Base-by-base conservation (phyloP, 2,329 filamentous ascomycete genomes). In the Colletotrichum falcatum region DNA sequence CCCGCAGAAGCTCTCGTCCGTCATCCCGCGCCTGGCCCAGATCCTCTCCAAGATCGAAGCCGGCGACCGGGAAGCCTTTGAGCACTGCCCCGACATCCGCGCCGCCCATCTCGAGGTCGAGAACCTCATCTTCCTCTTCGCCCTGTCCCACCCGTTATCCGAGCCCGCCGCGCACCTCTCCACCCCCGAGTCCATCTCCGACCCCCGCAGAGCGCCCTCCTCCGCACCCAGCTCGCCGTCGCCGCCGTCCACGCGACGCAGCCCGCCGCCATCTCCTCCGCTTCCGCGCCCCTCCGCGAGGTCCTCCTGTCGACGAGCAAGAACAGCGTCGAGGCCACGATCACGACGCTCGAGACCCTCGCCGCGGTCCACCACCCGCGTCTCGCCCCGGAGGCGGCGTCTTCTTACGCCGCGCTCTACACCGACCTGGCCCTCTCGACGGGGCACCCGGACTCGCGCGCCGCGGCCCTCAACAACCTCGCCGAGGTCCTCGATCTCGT, bases 381-480 rank as follows among this genome's bases (percentile, higher is more conserved):
- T 59, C 74, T 73, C 14, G 58, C 74, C 2, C 73, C 77, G 3
- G 71, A 79, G 3, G 69, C 74, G 20, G 74, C 75, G 3, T 74
- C 78, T 5, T 65, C 76, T 1, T 76, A 75, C 7, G 82, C 81
- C 62, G 73, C 73, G 0, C 74, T 87, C 3, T 89, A 88, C 70
- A 73, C 83, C 14, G 78, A 82, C 23, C 74, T 84, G 1, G 84
- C 81, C 66, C 66, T 80, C 6, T 74, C 74, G 5, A 81, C 82
- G 0, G 74, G 76, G 1, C 81, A 81, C 1, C 77, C 83, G 0
- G 85, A 87, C 63, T 81, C 85, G n/a, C 83, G 85, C 6, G 81
- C 83, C 0, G 76, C 82, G 6, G 84, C 86, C 0, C 74, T 90
- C 14, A 75, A 81, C 16, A 86, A 86, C 55, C 81, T 90, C 5